Evolutionary conservation across 108 stramenopile genomes (phyloP).

Genomic region (Nitzschia palea): DNA sequence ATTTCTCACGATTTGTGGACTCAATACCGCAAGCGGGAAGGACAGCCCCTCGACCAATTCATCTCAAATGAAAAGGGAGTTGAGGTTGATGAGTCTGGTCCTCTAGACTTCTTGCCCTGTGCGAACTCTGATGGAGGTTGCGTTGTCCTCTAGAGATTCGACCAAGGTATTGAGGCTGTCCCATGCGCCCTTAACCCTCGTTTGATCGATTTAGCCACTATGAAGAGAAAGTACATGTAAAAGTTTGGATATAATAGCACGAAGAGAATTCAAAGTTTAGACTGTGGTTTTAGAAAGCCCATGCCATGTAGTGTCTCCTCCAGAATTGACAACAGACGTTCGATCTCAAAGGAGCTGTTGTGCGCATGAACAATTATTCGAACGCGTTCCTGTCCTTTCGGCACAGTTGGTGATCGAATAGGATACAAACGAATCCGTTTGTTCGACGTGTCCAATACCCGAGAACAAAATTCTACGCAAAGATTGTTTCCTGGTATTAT

Average conservation of each 20-base stretch:
- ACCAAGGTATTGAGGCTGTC: background rate
- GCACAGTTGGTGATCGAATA: slow-evolving; percentile 93
- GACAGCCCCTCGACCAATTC: slow-evolving; percentile 89
- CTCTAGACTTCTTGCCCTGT: slow-evolving; percentile 89
- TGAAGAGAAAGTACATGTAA: slow-evolving; percentile 16
- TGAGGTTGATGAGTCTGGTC: slow-evolving; percentile 89
- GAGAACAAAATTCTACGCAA: slow-evolving; percentile 64
- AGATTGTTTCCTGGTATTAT: slow-evolving; percentile 81
- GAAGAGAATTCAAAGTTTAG: background rate
- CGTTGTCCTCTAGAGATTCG: slow-evolving; percentile 24
- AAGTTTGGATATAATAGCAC: slow-evolving; percentile 13
- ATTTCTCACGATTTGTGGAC: slow-evolving; percentile 88
- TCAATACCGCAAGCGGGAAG: slow-evolving; percentile 91
- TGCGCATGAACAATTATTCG: slow-evolving; percentile 90
- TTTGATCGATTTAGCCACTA: slow-evolving; percentile 3
- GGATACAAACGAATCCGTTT: slow-evolving; percentile 82
- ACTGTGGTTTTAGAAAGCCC: slow-evolving; percentile 1
- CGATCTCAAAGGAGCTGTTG: slow-evolving; percentile 78
- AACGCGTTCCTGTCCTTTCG: slow-evolving; percentile 90
- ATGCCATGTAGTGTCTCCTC: background rate
- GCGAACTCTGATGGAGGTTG: slow-evolving; percentile 51
- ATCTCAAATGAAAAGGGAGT: slow-evolving; percentile 82
- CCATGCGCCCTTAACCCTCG: background rate
- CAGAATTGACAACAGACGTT: slow-evolving; percentile 32
- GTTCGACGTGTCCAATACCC: slow-evolving; percentile 37